Conservation (phyloP, 1,284 basidiomycete species). For the Trichosporon inkin region DNA sequence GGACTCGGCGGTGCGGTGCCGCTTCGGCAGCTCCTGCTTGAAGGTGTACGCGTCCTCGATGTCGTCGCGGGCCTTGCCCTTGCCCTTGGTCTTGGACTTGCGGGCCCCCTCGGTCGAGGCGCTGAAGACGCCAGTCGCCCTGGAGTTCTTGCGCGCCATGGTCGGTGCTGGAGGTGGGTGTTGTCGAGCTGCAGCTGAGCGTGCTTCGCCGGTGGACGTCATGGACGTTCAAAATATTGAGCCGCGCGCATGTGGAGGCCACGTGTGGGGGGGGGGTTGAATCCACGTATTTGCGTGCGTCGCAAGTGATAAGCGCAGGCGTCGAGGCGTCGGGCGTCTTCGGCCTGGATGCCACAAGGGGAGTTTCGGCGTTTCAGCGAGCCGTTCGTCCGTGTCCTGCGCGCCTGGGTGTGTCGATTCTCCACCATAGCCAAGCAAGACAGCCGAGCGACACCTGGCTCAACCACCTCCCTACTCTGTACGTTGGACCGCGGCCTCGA, state of each 20-base stretch:
- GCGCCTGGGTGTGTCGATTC: slow-evolving; percentile 6
- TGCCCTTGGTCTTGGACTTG: slow-evolving; percentile 12
- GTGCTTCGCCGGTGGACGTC: background rate
- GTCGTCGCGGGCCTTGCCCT: slow-evolving; percentile 20
- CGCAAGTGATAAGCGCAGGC: background rate
- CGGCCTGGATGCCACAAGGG: background rate
- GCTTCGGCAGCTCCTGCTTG: slow-evolving; percentile 38
- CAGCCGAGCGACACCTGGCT: slow-evolving; percentile 6
- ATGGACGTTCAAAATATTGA: slow-evolving; percentile 9
- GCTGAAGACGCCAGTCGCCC: slow-evolving; percentile 22
- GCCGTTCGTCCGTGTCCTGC: background rate
- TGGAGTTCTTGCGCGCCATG: slow-evolving; percentile 17
- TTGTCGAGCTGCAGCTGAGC: background rate
- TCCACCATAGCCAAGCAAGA: slow-evolving; percentile 2
- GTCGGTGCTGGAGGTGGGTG: slow-evolving; percentile 1
- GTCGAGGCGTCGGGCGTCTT: background rate
- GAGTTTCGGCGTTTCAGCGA: slow-evolving; percentile 8
- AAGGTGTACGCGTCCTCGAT: slow-evolving; percentile 41
- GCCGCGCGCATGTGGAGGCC: background rate
- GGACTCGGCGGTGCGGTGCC: slow-evolving; percentile 36
- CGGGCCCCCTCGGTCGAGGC: slow-evolving; percentile 20
- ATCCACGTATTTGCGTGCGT: background rate
- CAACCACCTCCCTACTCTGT: slow-evolving; percentile 7
- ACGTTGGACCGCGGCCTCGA: background rate
- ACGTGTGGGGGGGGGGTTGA: background rate